These are phyloP conservation scores for Trebouxia sp. DNA, from an alignment of 139 green algal genomes.

Conservation along the genomic window DNA sequence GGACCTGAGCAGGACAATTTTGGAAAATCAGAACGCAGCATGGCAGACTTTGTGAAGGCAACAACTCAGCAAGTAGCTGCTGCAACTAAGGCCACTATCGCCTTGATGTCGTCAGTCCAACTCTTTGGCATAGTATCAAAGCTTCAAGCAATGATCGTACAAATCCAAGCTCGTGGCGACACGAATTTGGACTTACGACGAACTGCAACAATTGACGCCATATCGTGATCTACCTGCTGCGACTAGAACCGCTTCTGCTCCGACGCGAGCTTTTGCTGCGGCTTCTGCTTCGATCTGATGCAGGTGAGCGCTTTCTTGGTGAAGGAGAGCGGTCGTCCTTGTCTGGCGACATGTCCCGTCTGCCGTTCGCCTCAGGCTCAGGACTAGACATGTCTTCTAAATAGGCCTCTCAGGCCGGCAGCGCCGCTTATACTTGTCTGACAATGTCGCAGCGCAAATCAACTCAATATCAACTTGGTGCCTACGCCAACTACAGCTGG, in stretches of 20 bases:
- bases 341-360: slow-evolving; percentile 1
- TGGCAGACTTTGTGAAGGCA: background rate
- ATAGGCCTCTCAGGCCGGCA: too few species aligned
- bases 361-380: background rate
- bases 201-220: background rate
- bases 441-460: too few species aligned
- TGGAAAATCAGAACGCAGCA: background rate
- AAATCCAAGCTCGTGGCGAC: background rate
- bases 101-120: too few species aligned
- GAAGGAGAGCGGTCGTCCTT: slow-evolving; percentile 13
- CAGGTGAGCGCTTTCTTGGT: background rate
- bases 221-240: slow-evolving; percentile 21
- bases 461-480: too few species aligned
- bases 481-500: too few species aligned
- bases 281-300: slow-evolving; percentile 3
- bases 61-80: background rate
- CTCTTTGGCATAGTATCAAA: background rate
- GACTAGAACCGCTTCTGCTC: slow-evolving; percentile 10
- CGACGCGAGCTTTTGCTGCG: background rate
- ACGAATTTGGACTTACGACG: background rate
- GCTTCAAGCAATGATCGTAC: background rate
- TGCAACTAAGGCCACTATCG: background rate
- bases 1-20: background rate
- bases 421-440: too few species aligned
- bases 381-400: background rate